Base-by-base conservation (phyloP, 2,329 filamentous ascomycete genomes). In the Pseudogymnoascus sp. region DNA sequence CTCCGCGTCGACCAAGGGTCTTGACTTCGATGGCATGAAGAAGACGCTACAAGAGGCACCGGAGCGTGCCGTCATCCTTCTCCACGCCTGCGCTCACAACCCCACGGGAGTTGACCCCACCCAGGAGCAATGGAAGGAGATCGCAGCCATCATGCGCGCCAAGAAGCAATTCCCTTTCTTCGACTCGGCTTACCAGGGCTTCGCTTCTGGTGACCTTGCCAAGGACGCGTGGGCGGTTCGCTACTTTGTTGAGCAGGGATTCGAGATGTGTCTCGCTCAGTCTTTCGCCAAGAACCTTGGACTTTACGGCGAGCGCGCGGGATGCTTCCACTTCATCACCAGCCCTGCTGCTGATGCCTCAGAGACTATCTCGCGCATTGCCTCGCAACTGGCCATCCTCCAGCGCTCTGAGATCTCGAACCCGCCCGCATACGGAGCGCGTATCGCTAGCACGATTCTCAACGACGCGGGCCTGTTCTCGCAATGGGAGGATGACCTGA, bases 211-310 rank as follows among this genome's bases (percentile, higher is more conserved):
- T 63, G 87, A 95, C 73, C 84, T 97, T 17, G 81, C 83, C 68
- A 84, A 86, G 64, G 94, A 99, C 74, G 90, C 90, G 66, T 92
- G 88, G 80, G 90, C 94, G n/a, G 87, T 99, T 68, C 89, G 91
- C 68, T 90, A 96, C 81, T 99, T 99, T 72, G 81, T 96, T 70
- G 87, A 93, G 72, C 87, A 95, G 74, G 93, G 92, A 66, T 94
- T 96, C 75, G 88, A 92, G 76, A 85, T 96, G 60, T 84, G 90
- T 66, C 83, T 97, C 64, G 90, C 90, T 65, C 93, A 97, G 80
- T 93, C 88, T 64, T 97, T 97, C 75, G 93, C 93, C 74, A 97
- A 97, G 86, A 96, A 95, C 77, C 96, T 97, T 74, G 94, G 94
- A 67, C 84, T 99, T 37, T 99, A 99, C 74, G 93, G 94, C 69